Evolutionary conservation across 2,329 filamentous ascomycete species (phyloP), one percentile per base, ranked within the genome.

Genomic region (Fusarium compactum): DNA sequence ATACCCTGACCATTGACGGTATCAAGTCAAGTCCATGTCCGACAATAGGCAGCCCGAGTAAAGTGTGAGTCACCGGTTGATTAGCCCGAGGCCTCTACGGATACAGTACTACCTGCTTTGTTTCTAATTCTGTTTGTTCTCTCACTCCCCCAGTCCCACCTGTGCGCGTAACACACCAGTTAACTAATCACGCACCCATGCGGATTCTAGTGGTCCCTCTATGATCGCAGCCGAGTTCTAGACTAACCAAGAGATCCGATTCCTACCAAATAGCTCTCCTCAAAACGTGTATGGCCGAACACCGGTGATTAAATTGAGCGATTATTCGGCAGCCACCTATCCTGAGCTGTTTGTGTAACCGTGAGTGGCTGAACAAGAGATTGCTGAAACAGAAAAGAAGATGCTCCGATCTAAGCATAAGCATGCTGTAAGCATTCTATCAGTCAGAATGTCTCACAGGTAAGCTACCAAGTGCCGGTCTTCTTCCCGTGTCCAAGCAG

Each of bases 211-310:
- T 65, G 68, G 68, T 55, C 58, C 50, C 67, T 43, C 44, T 64
- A 44, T 54, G 45, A 69, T 57, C 68, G 32, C 68, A 65, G 32
- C 68, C 68, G 46, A 71, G 64, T 71, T 71, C 68, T 71, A 69
- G 67, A 70, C 50, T 52, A 52, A 14, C 9, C 50, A 52, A 52
- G 34, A 52, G 34, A 38, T 38, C 18, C 34, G 34, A 38, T 38
- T 69, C 44, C 58, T 58, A 50, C 51, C 50, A 70, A 61, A 71
- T 59, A 32, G 47, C 34, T 46, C 20, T 52, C 52, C 65, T 69
- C 55, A 43, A 57, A 43, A 43, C 22, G 32, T 57, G 54, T 67
- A 51, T 70, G 67, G 67, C 46, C 67, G 50, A 53, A 41, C 32
- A 56, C 54, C 43, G 60, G 47, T 62, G 52, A 63, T 41, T 44